Evolutionary conservation across 1,139 yeast species (phyloP), one percentile per base, ranked within the genome.

Genomic region (Lodderomyces metapsilosis): DNA sequence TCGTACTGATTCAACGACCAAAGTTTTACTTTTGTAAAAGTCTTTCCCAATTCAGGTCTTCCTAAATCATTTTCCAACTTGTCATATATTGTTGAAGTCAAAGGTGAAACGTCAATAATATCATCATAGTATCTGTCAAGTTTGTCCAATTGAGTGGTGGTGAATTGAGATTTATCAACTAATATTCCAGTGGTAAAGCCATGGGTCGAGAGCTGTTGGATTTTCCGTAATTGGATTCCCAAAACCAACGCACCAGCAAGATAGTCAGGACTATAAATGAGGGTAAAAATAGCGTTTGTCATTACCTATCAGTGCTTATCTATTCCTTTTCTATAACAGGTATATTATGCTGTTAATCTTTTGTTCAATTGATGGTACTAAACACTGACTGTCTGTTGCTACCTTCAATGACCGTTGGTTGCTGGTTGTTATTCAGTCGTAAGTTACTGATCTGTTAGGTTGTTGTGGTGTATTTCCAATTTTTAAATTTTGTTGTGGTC

Each of bases 191-290:
- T 12, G 12, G 32, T 20, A 11, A 34, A 30, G 15, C 42, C 44
- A 20, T 43, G 41, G 5, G 20, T 40, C 18, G 45, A 51, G 5
- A 18, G 7, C 20, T 36, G 44, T 20, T 49, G 43, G 12, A 63
- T 40, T 42, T 54, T 52, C 24, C 61, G 58, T 34, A 70, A 47
- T 10, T 56, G 48, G n/a, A 61, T 50, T 6, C 82, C 91, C 36
- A 88, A 62, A 0, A 86, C 82, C 30, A 85, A 64, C 0, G 88
- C 84, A 5, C 96, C 97, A 0, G 94, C 88, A 16, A 88, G 62
- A 59, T 89, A 89, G 25, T 73, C 71, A 33, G 80, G 71, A 39
- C 80, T 76, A 56, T 82, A 82, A 30, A 89, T 65, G 30, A 88
- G 68, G 1, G 95, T 82, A 37, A 80, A 81, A 51, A 81, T 74